phyloP scores from a whole-genome alignment of 108 stramenopile species.

The Skeletonema marinoi region DNA sequence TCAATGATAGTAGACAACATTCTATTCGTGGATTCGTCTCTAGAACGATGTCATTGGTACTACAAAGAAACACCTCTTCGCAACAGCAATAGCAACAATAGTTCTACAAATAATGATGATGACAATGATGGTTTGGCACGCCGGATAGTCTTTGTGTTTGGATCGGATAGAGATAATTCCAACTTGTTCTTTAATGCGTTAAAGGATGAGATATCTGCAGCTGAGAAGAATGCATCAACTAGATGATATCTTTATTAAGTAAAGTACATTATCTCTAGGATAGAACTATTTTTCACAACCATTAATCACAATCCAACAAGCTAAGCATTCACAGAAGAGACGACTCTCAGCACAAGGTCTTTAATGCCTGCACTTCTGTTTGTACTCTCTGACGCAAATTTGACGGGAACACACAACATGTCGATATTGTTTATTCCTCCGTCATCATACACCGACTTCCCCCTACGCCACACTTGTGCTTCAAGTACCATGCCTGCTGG shows the following conservation, averaged over 20 bases:
- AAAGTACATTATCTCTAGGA: neutral
- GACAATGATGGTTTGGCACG: neutral
- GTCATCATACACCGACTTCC: neutral
- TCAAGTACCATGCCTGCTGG: constrained; percentile 19
- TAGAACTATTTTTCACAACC: neutral
- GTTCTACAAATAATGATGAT: neutral
- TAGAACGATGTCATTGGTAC: constrained; percentile 17
- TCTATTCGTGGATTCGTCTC: constrained; percentile 18
- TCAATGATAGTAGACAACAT: constrained; percentile 26
- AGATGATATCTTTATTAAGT: neutral
- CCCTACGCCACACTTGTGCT: neutral
- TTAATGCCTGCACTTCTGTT: neutral
- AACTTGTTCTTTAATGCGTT: constrained; percentile 12
- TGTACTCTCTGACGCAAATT: neutral
- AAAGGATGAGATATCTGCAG: neutral
- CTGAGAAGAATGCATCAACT: neutral
- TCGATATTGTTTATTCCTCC: neutral
- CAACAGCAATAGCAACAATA: neutral
- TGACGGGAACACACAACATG: neutral
- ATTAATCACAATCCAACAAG: neutral
- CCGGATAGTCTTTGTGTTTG: constrained; percentile 10
- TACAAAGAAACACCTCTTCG: constrained; percentile 2
- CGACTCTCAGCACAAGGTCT: neutral
- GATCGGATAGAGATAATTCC: constrained; percentile 14
- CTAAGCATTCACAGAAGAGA: constrained; percentile 7